Base-by-base conservation (phyloP, 768 basidiomycete genomes). In the Termitomyces sp. region DNA sequence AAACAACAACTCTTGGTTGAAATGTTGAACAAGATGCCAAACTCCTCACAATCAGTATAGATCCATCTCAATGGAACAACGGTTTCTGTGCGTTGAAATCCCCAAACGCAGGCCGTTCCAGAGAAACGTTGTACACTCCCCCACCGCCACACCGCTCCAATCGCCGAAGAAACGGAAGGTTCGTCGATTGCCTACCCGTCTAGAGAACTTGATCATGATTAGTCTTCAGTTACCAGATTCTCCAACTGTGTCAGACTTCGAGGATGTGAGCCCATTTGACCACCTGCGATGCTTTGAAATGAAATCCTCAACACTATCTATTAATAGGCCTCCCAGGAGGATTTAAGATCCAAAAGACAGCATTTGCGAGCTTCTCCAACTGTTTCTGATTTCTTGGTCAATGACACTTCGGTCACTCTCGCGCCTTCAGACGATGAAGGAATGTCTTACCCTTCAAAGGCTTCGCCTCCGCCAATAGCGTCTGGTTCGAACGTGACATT, bases 211-310 rank as follows among this genome's bases (percentile, higher is more conserved):
- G 22, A 33, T 7, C 25, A 10, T 40, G 16, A 54, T 22, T 20
- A 20, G 18, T 35, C 31, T 12, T 22, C 23, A 45, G 31, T 31
- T 48, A 15, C 56, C 56, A 3, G 29, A 20, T 41, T 63, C 63
- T 7, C 63, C 63, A 3, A 64, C 60, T 5, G 60, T 62, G 12
- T 64, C 63, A 27, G 63, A 64, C 18, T 60, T 62, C 39, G 62
- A 55, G 36, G 36, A 50, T 50, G 56, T 50, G 39, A 48, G 49
- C 25, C 3, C 25, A 23, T 23, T 27, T 16, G 20, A n/a, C n/a
- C n/a, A n/a, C 12, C 13, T 25, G 9, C 18, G 20, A 36, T n/a
- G 13, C 33, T 40, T 6, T n/a, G 29, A n/a, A n/a, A n/a, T n/a
- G n/a, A n/a, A n/a, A 46, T 40, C 1, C n/a, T 32, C 16, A 51